Evolutionary conservation across 345 rosid genomes (phyloP), one percentile per base, ranked within the genome.

Genomic region (Eucalyptus urophylla): DNA sequence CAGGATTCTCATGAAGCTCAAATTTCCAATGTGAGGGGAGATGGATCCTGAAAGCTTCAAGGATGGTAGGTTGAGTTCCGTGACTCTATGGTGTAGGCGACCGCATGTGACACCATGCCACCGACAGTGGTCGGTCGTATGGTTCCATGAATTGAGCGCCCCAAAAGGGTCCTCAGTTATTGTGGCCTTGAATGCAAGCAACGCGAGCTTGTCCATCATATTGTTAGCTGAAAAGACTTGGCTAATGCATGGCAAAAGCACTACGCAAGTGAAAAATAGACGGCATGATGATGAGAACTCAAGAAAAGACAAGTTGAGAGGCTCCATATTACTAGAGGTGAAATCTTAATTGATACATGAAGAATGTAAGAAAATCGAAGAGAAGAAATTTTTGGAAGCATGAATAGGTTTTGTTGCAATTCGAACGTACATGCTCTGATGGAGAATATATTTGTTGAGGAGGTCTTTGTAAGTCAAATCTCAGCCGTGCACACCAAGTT

Each of bases 221-320:
- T 16, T 89, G 2, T 92, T 19, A 29, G 92, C 90, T n/a, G 8
- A 76, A 89, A 92, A 92, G 72, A 92, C 92, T 25, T 4, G 86
- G 81, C 86, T 16, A 14, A 27, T 15, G 62, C n/a, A 47, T 12
- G 19, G 14, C 21, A 45, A 43, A 43, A n/a, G 31, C 53, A 83
- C 65, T 25, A 11, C 2, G 3, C 14, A 58, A 1, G 14, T 58
- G n/a, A 58, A 58, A 25, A 58, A 25, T 3, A 58, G 65, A 58
- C 3, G 62, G 3, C 14, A 4, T 24, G 65, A 58, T 1, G 65
- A 58, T 1, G 7, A 11, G n/a, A 58, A 25, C 65, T 2, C 3
- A 11, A 58, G 65, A 1, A 2, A 25, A 58, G n/a, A 58, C 65
- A 58, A 10, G 6, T 58, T 58, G 65, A 5, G n/a, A 25, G 65